Conservation (phyloP, 805 yeast species). For the Ogataea glucozyma region DNA sequence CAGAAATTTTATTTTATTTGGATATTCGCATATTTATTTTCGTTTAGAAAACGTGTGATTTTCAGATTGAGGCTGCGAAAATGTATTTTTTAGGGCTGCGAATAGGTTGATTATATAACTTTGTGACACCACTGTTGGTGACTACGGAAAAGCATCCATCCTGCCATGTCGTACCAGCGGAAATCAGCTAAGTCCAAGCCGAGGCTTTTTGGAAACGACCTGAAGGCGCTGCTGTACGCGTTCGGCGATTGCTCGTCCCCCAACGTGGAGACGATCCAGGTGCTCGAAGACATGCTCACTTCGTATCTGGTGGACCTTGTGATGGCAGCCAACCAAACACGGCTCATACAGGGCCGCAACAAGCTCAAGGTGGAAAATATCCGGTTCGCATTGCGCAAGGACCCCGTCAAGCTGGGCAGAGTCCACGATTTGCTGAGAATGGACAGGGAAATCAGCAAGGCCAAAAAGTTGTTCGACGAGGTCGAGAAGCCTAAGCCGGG, state of each 20-base stretch:
- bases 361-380: conserved; percentile 74
- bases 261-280: conserved; percentile 61
- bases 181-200: conserved; percentile 21
- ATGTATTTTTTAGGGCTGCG: neutral
- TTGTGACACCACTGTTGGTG: too few species aligned
- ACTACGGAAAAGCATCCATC: too few species aligned
- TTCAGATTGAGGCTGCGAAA: neutral
- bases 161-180: conserved; percentile 14
- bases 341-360: conserved; percentile 49
- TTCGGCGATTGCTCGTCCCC: conserved; percentile 75
- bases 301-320: conserved; percentile 60
- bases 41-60: conserved; percentile 15
- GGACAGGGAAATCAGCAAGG: conserved; percentile 63
- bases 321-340: conserved; percentile 52
- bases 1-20: too few species aligned
- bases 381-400: conserved; percentile 66
- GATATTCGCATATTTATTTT: too few species aligned
- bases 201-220: conserved; percentile 40
- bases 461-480: conserved; percentile 66
- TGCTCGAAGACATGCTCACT: conserved; percentile 66
- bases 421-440: conserved; percentile 61
- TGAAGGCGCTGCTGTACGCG: conserved; percentile 63
- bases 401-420: conserved; percentile 67
- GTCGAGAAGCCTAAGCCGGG: conserved; percentile 47
- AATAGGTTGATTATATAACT: neutral